phyloP scores from a whole-genome alignment of 805 yeast species.

The Saturnispora galanensis region DNA sequence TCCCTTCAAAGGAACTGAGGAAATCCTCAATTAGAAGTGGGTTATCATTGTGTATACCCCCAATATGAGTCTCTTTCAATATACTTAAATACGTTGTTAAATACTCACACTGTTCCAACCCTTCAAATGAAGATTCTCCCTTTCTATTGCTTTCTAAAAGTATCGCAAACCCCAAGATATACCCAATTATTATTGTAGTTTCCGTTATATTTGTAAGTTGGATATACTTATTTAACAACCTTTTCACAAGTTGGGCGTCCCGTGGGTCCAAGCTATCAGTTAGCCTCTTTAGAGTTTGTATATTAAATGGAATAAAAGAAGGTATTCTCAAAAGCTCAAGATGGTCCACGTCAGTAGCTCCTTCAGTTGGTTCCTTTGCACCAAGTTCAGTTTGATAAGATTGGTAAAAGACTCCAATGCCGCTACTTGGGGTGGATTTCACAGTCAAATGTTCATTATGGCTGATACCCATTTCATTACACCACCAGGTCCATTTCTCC shows the following conservation, averaged over 20 bases:
- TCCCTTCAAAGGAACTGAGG: conserved; percentile 12
- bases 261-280: conserved; percentile 12
- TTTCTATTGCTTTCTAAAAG: background rate
- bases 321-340: conserved; percentile 34
- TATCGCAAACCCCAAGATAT: conserved; percentile 17
- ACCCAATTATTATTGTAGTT: conserved; percentile 20
- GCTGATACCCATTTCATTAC: conserved; percentile 5
- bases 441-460: conserved; percentile 12
- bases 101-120: too few species aligned
- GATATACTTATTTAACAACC: conserved; percentile 10
- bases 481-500: conserved; percentile 11
- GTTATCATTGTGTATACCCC: conserved; percentile 22
- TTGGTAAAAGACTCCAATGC: conserved; percentile 29
- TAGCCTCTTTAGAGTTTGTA: conserved; percentile 22
- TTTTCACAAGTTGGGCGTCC: conserved; percentile 15
- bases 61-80: conserved; percentile 26
- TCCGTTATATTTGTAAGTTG: conserved; percentile 17
- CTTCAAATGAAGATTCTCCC: too few species aligned
- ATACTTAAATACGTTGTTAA: conserved; percentile 21
- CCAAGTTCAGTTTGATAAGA: background rate
- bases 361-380: background rate
- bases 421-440: conserved; percentile 14
- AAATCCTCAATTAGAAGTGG: conserved; percentile 19
- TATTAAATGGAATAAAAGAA: conserved; percentile 21
- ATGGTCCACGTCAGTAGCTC: conserved; percentile 5